phyloP scores from a whole-genome alignment of 192 early-diverging fungal species.

The Spizellomyces punctatus region DNA sequence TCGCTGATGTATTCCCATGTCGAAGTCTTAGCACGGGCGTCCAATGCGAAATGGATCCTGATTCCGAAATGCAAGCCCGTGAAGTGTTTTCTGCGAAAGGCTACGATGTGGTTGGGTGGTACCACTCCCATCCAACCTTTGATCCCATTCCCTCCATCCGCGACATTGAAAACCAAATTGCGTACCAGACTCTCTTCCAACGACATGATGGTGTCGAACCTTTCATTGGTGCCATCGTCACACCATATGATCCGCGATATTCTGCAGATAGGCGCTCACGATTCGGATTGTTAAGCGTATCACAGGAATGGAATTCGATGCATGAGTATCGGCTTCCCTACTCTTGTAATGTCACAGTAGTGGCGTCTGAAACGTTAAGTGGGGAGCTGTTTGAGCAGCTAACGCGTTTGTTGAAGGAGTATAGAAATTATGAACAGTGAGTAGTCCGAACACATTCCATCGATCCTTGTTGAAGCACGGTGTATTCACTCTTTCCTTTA shows the following conservation, averaged over 20 bases:
- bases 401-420: conserved; percentile 59
- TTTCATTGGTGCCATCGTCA: conserved; percentile 88
- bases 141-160: conserved; percentile 85
- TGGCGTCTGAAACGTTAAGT: conserved; percentile 46
- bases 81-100: conserved; percentile 67
- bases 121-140: conserved; percentile 95
- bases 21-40: conserved; percentile 76
- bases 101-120: conserved; percentile 86
- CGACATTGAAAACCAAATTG: conserved; percentile 88
- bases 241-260: conserved; percentile 70
- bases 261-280: conserved; percentile 54
- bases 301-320: conserved; percentile 50
- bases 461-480: conserved; percentile 2
- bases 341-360: conserved; percentile 54
- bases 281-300: conserved; percentile 63
- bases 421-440: conserved; percentile 62
- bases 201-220: conserved; percentile 71
- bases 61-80: conserved; percentile 80
- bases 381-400: conserved; percentile 57
- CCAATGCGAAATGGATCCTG: conserved; percentile 95
- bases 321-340: conserved; percentile 62
- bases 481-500: conserved; percentile 27
- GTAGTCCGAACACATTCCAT: background rate
- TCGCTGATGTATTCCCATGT: conserved; percentile 80
- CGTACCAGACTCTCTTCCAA: conserved; percentile 82